Evolutionary conservation across 805 yeast species (phyloP), one percentile per base, ranked within the genome.

Genomic region (Lachancea sp.): DNA sequence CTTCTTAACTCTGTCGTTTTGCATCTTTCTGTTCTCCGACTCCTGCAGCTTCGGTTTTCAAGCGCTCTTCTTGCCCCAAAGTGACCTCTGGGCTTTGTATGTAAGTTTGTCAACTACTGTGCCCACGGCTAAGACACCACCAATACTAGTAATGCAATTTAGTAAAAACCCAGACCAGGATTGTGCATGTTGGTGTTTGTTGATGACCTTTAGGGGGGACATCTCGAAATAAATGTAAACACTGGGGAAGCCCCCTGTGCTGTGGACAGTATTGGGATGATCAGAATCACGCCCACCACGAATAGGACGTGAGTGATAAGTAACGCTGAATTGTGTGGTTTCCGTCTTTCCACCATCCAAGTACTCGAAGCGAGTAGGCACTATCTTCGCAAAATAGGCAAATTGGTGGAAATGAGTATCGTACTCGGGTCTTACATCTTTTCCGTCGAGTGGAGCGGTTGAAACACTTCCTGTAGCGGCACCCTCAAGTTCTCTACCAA

Each of bases 51-150:
- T n/a, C n/a, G n/a, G n/a, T n/a, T 16, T n/a, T 45, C 43, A 51
- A 29, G 49, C 42, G 28, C 47, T 40, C 37, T 59, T 56, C 43
- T 54, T 56, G 22, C 55, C 54, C 54, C 54, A 50, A 22, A 88
- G 62, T 11, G 81, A 85, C 61, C 77, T 77, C 57, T 88, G 89
- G 1, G 96, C 96, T 9, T 85, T 90, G 76, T 85, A 88, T 4
- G 88, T 83, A 2, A 94, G 79, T 45, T 87, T 75, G 61, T 92
- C 98, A 34, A 89, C 62, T 26, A 89, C 77, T 0, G 96, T 82
- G 8, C 95, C 97, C 20, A 90, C 88, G 20, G 96, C 89, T 44
- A 92, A 69, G 8, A 92, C 88, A 35, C 97, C 97, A 8, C 97
- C 97, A 29, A 90, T 73, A 6, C 94, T 86, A 41, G 96, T 83